These are phyloP conservation scores for Malus orientalis DNA, from an alignment of 306 rosid species.

Conservation along the genomic window DNA sequence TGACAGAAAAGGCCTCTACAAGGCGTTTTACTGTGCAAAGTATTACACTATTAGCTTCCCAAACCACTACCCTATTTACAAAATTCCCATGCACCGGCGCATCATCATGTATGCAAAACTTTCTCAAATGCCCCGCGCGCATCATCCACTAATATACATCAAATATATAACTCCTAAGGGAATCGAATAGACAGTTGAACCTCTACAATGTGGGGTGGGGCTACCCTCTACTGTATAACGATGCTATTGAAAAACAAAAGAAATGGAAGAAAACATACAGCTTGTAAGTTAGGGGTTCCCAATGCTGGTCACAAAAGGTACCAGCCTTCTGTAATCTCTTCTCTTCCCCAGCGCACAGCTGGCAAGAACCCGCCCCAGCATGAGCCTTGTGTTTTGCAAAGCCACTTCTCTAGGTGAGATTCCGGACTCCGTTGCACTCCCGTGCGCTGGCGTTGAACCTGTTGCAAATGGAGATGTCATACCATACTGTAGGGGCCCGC, in stretches of 20 bases:
- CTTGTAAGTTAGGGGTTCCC: conserved; percentile 42
- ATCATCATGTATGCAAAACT: neutral
- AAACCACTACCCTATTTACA: conserved; percentile 35
- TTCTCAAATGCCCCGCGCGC: too few relatives aligned
- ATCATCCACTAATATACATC: too few relatives aligned
- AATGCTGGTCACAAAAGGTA: conserved; percentile 77
- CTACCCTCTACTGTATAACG: neutral
- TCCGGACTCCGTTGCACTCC: conserved; percentile 49
- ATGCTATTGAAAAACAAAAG: neutral
- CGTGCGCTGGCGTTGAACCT: conserved; percentile 29
- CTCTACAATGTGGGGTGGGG: too few relatives aligned
- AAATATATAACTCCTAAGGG: too few relatives aligned
- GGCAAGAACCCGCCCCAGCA: conserved; percentile 82
- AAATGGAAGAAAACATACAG: too few relatives aligned
- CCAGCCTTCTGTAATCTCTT: conserved; percentile 77
- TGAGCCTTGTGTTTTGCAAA: conserved; percentile 83
- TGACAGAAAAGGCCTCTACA: neutral
- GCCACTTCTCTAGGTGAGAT: conserved; percentile 64
- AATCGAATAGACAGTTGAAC: neutral
- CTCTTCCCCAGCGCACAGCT: conserved; percentile 79
- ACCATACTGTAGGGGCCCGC: conserved; percentile 83
- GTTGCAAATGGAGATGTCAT: conserved; percentile 39
- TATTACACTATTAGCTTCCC: conserved; percentile 31
- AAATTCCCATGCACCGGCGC: conserved; percentile 8
- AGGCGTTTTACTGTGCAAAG: conserved; percentile 5